Evolutionary conservation across 73 alveolate species (phyloP).

Genomic region (Paramecium pentaurelia): DNA sequence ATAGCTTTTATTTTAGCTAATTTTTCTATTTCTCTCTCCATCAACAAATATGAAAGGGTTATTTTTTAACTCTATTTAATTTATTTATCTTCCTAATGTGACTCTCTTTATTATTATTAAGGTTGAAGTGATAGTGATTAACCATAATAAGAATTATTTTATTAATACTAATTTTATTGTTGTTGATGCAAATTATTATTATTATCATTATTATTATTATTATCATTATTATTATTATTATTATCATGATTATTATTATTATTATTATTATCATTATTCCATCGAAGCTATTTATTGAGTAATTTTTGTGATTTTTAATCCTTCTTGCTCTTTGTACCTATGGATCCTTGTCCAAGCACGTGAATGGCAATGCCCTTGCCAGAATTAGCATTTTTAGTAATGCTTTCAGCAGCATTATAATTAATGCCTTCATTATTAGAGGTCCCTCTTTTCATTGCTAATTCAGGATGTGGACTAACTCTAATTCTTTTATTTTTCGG

Average conservation of each 20-base stretch:
- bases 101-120: not conserved
- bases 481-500: not conserved
- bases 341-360: conserved; percentile 53
- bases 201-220: no score
- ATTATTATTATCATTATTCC: not conserved
- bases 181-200: not conserved
- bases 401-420: not conserved
- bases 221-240: no score
- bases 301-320: not conserved
- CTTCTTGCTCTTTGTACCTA: not conserved
- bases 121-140: not conserved
- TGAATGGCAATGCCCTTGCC: conserved; percentile 40
- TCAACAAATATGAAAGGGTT: not conserved
- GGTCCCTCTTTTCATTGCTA: not conserved
- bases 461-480: not conserved
- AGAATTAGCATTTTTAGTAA: not conserved
- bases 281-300: not conserved
- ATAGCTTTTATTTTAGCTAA: not conserved
- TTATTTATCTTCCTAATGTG: not conserved
- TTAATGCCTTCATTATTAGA: not conserved
- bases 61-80: not conserved
- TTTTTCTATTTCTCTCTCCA: not conserved
- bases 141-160: not conserved
- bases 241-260: no score
- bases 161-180: not conserved